These are phyloP conservation scores for Xerocomellus chrysenteron DNA, from an alignment of 768 basidiomycete species.

Conservation along the genomic window DNA sequence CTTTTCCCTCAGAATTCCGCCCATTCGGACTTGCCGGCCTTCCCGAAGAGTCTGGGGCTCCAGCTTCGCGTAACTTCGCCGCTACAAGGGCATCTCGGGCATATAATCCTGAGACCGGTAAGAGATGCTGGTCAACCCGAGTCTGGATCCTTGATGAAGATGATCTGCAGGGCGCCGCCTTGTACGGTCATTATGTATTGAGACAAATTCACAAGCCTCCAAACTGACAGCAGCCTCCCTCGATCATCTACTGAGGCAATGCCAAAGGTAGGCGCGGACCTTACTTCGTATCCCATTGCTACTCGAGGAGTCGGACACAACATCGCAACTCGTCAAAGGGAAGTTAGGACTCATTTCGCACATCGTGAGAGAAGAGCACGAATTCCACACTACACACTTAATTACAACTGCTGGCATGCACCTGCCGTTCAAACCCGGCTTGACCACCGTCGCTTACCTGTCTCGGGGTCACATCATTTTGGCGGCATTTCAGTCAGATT, in stretches of 20 bases:
- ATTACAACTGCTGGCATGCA: slow-evolving; percentile 40
- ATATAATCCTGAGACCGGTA: neutral
- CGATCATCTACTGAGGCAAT: slow-evolving; percentile 23
- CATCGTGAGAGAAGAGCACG: neutral
- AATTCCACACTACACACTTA: slow-evolving; percentile 28
- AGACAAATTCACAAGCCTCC: neutral
- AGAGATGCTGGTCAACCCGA: neutral
- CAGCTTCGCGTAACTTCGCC: neutral
- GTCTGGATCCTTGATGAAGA: neutral
- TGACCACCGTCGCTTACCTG: neutral
- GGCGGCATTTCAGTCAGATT: neutral
- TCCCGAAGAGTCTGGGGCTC: neutral
- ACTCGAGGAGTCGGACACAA: slow-evolving; percentile 42
- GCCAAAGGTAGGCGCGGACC: slow-evolving; percentile 42
- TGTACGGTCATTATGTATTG: neutral
- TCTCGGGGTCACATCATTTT: slow-evolving; percentile 28
- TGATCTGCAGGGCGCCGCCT: neutral
- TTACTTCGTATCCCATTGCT: slow-evolving; percentile 60
- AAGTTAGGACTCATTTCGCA: neutral
- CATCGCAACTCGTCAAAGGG: slow-evolving; percentile 28
- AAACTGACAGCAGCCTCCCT: too few species aligned
- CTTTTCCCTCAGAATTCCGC: neutral
- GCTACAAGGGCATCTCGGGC: neutral
- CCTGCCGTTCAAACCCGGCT: neutral
- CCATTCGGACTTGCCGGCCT: neutral